Evolutionary conservation across 768 basidiomycete species (phyloP), one percentile per base, ranked within the genome.

Genomic region (Tulasnella sp.): DNA sequence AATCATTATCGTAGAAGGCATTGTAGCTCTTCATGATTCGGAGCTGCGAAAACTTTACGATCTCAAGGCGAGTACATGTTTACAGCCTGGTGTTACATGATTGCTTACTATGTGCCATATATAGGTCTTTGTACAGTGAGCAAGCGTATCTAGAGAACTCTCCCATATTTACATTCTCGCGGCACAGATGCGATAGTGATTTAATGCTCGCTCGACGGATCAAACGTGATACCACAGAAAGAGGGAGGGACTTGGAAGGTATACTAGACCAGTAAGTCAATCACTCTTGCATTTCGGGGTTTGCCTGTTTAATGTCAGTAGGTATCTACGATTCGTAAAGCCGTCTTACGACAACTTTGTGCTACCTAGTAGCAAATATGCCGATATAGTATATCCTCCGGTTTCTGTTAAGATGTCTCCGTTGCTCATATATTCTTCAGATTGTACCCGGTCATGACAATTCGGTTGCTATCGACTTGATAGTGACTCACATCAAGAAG

Each of bases 361-460:
- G 19, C 77, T 76, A 28, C 93, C 93, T 1, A 85, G 86, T 2
- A 75, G 90, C 12, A 75, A 79, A 37, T 73, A 83, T 62, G 93
- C 93, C 2, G 91, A 99, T 61, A 88, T 99, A 32, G 90, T 91
- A 31, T 53, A 66, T 58, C 15, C 37, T 4, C 13, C 16, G 33
- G 20, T 10, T 47, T 5, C 1, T 37, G 9, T 16, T 44, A 13
- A n/a, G 37, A 9, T 22, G 2, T 9, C 40, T 43, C 29, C 20
- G 6, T 25, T 4, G 16, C 22, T 27, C 34, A 28, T 40, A 10
- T 28, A 27, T 9, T 31, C 29, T 19, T 25, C 51, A 93, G 91
- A 92, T 96, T 57, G 92, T 99, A n/a, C 92, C 92, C 1, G 93
- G 93, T 2, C 77, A 77, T 3, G 79, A 89, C 57, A 98, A 98